Evolutionary conservation across 805 yeast genomes (phyloP).

Genomic region (Torulaspora delbrueckii): DNA sequence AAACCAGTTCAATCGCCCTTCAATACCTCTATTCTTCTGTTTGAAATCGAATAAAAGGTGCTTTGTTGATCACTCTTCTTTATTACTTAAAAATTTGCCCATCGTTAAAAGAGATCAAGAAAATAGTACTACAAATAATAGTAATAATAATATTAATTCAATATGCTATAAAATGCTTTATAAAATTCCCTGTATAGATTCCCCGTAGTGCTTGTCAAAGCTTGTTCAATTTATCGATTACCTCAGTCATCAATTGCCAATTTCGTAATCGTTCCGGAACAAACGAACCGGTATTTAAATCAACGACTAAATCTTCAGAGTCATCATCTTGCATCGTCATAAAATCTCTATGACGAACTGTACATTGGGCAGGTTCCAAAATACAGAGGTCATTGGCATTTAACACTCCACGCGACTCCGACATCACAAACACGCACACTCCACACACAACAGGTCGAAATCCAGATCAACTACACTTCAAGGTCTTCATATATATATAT

Average conservation of each 20-base stretch:
- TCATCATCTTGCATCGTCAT: conserved; percentile 12
- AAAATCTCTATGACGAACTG: neutral
- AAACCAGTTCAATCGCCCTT: neutral
- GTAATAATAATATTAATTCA: neutral
- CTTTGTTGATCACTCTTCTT: neutral
- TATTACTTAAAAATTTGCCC: neutral
- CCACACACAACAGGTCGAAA: too few relatives aligned
- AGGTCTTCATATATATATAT: neutral
- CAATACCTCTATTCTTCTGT: neutral
- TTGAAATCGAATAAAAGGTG: neutral
- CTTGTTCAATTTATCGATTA: conserved; percentile 25
- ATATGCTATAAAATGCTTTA: neutral
- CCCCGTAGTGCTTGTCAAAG: conserved; percentile 11
- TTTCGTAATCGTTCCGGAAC: conserved; percentile 25
- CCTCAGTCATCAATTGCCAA: conserved; percentile 26
- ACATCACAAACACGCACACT: neutral
- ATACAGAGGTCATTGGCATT: neutral
- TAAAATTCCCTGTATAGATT: too few relatives aligned
- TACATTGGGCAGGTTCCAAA: conserved; percentile 1
- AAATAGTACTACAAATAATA: too few relatives aligned
- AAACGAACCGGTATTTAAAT: conserved; percentile 29
- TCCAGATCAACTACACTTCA: neutral
- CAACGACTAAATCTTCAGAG: conserved; percentile 32
- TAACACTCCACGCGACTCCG: conserved; percentile 1
- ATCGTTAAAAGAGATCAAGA: neutral